These are phyloP conservation scores for Hypholoma sublateritium DNA, from an alignment of 768 basidiomycete genomes.

Conservation along the genomic window DNA sequence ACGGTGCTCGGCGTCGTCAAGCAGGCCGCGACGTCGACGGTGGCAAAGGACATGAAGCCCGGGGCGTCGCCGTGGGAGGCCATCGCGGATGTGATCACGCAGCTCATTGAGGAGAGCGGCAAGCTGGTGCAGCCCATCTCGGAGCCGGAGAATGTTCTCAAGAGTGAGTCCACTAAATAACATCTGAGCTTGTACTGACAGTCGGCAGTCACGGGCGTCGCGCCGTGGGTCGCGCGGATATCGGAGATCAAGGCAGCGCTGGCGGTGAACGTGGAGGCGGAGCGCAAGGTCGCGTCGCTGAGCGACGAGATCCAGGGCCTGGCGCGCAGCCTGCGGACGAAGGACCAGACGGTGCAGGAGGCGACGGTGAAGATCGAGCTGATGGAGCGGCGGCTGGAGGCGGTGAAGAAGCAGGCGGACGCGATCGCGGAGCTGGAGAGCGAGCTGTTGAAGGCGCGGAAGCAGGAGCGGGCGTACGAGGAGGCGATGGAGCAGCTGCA, in stretches of 20 bases:
- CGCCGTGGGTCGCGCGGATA: constrained; percentile 86
- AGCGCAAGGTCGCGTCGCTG: constrained; percentile 80
- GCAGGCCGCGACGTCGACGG: constrained; percentile 70
- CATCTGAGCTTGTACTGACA: not conserved
- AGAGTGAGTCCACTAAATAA: constrained; percentile 50
- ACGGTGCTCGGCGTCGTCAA: constrained; percentile 71
- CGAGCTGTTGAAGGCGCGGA: constrained; percentile 76
- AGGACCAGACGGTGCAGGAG: constrained; percentile 91
- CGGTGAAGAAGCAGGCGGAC: constrained; percentile 88
- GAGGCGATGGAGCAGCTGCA: constrained; percentile 94
- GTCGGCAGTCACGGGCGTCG: constrained; percentile 59
- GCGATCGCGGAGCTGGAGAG: constrained; percentile 76
- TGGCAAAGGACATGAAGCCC: constrained; percentile 64
- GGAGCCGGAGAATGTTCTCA: constrained; percentile 76
- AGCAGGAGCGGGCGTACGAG: constrained; percentile 88
- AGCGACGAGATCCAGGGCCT: constrained; percentile 91
- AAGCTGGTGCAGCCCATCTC: constrained; percentile 69
- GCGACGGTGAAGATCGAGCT: constrained; percentile 89
- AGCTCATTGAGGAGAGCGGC: constrained; percentile 70
- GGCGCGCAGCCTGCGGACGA: constrained; percentile 77
- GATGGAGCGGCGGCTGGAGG: constrained; percentile 91
- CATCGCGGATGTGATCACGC: constrained; percentile 64
- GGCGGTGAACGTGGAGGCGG: constrained; percentile 89
- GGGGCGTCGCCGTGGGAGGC: constrained; percentile 77
- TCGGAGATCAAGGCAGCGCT: constrained; percentile 80